Evolutionary conservation across 1,139 yeast genomes (phyloP).

Genomic region (Pichia sp.): DNA sequence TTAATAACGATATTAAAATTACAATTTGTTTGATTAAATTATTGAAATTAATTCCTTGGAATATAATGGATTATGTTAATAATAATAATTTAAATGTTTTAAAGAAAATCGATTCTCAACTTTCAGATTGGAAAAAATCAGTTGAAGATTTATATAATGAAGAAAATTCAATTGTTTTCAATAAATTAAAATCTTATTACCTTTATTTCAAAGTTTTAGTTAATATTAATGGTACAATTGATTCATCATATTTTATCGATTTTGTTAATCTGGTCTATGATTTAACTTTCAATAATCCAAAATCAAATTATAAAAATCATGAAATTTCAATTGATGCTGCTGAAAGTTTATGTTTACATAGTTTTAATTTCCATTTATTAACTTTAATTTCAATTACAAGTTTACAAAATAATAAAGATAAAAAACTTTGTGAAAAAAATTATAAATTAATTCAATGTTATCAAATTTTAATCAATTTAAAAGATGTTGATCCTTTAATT

Average conservation of each 20-base stretch:
- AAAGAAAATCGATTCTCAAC: constrained; percentile 16
- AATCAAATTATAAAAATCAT: constrained; percentile 8
- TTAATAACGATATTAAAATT: constrained; percentile 25
- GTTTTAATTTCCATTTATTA: constrained; percentile 27
- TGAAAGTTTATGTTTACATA: constrained; percentile 23
- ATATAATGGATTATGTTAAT: constrained; percentile 21
- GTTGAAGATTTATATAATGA: constrained; percentile 16
- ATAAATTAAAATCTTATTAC: constrained; percentile 25
- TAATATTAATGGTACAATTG: constrained; percentile 16
- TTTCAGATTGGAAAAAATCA: constrained; percentile 21
- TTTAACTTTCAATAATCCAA: constrained; percentile 16
- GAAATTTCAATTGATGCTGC: constrained; percentile 21
- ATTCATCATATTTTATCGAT: constrained; percentile 15
- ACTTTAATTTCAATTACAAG: constrained; percentile 20
- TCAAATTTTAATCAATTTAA: constrained; percentile 18
- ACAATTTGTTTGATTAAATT: constrained; percentile 24
- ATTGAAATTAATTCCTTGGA: constrained; percentile 25
- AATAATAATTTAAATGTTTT: constrained; percentile 14
- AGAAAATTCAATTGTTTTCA: constrained; percentile 21
- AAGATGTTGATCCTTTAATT: constrained; percentile 22
- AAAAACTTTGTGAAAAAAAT: constrained; percentile 13
- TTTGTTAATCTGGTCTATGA: constrained; percentile 20
- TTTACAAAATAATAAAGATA: constrained; percentile 16
- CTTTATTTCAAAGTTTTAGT: constrained; percentile 24
- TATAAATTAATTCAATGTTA: constrained; percentile 20